These are phyloP conservation scores for Fistulinella staudtii DNA, from an alignment of 1,284 basidiomycete genomes.

Conservation along the genomic window DNA sequence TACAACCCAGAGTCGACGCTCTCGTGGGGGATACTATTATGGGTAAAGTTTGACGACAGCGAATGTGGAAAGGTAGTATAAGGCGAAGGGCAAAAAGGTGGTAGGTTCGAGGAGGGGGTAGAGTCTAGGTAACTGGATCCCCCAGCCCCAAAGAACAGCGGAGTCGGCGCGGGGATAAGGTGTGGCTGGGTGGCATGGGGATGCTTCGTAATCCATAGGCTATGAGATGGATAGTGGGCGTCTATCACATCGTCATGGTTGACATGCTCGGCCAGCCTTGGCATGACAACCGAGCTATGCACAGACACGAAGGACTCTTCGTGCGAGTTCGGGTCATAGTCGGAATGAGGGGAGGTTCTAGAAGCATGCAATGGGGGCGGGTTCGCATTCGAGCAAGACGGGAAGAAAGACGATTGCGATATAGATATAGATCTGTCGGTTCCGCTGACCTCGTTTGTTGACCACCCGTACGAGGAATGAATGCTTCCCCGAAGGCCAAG, in stretches of 20 bases:
- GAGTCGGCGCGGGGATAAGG: constrained; percentile 5
- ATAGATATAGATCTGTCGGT: not conserved
- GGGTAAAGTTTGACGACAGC: not conserved
- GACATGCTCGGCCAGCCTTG: not conserved
- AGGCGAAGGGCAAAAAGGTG: not conserved
- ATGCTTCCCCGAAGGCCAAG: too few relatives aligned
- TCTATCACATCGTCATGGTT: constrained; percentile 1
- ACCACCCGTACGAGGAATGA: not conserved
- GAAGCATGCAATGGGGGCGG: not conserved
- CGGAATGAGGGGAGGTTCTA: not conserved
- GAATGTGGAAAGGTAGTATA: not conserved
- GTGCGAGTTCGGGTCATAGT: not conserved
- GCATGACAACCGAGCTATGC: constrained; percentile 4
- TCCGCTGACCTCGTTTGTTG: not conserved
- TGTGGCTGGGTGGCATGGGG: not conserved
- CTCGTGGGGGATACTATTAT: not conserved
- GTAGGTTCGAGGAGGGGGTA: not conserved
- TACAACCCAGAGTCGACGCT: not conserved
- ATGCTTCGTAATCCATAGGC: not conserved
- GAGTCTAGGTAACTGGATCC: not conserved
- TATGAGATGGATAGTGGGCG: not conserved
- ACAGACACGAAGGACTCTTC: constrained; percentile 1
- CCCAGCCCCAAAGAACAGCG: not conserved
- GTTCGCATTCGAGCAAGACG: not conserved
- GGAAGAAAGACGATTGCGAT: too few relatives aligned